Evolutionary conservation across 257 asterid genomes (phyloP).

Genomic region (Echium plantagineum): DNA sequence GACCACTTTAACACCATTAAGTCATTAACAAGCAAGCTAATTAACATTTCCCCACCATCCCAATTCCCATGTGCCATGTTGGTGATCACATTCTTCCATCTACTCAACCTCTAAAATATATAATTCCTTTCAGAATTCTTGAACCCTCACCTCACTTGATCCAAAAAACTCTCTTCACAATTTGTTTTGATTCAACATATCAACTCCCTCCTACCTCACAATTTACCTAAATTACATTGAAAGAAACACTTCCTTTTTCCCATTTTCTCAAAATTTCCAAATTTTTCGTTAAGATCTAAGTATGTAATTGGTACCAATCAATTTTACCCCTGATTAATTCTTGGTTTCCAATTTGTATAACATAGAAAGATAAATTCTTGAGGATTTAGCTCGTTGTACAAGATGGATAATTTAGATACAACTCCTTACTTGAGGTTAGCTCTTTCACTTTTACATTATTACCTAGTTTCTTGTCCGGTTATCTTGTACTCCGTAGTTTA

Average conservation of each 20-base stretch:
- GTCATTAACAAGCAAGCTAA: too few species aligned
- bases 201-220: not conserved
- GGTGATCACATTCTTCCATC: too few species aligned
- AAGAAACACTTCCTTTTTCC: not conserved
- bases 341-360: slow-evolving; percentile 4
- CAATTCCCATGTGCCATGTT: too few species aligned
- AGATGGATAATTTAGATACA: slow-evolving; percentile 40
- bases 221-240: slow-evolving; percentile 5
- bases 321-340: not conserved
- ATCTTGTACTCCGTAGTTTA: not conserved
- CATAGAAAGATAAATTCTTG: not conserved
- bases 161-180: slow-evolving; percentile 2
- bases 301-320: not conserved
- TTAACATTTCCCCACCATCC: too few species aligned
- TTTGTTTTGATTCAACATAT: slow-evolving; percentile 20
- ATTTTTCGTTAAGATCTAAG: not conserved
- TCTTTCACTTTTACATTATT: too few species aligned
- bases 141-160: slow-evolving; percentile 13
- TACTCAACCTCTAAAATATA: not conserved
- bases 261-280: not conserved
- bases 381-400: slow-evolving; percentile 4
- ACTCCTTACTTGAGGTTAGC: slow-evolving; percentile 56
- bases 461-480: slow-evolving; percentile 5
- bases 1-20: too few species aligned
- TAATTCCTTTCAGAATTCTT: too few species aligned